phyloP scores from a whole-genome alignment of 2,329 filamentous ascomycete genomes.

The Phyllosticta ampelicida region DNA sequence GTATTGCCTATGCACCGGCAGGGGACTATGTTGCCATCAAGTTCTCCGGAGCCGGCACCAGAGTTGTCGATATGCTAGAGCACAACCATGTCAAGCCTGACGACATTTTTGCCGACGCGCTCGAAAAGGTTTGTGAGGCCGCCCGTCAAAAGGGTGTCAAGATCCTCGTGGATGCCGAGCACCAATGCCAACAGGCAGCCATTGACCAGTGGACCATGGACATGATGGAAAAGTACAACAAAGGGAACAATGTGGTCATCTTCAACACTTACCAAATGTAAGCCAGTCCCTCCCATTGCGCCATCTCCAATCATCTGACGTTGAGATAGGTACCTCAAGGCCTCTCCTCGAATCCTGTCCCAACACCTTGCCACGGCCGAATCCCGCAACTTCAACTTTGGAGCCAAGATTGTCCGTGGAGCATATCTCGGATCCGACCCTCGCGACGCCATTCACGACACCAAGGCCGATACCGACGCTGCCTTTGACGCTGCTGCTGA shows the following conservation, averaged over 20 bases:
- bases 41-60: slow-evolving; percentile 10
- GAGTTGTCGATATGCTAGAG: slow-evolving; percentile 26
- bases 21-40: slow-evolving; percentile 43
- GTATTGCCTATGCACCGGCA: slow-evolving; percentile 41
- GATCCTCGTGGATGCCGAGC: slow-evolving; percentile 44
- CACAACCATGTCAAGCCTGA: slow-evolving; percentile 28
- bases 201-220: slow-evolving; percentile 45
- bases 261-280: slow-evolving; percentile 53
- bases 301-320: neutral
- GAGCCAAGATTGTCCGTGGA: slow-evolving; percentile 47
- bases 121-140: slow-evolving; percentile 34
- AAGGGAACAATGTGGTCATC: slow-evolving; percentile 44
- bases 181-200: slow-evolving; percentile 40
- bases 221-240: slow-evolving; percentile 44
- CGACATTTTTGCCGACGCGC: slow-evolving; percentile 30
- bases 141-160: slow-evolving; percentile 34
- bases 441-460: slow-evolving; percentile 41
- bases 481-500: slow-evolving; percentile 60
- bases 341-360: slow-evolving; percentile 31
- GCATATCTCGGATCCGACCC: slow-evolving; percentile 45
- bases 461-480: slow-evolving; percentile 43
- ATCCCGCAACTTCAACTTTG: slow-evolving; percentile 41
- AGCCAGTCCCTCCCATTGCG: neutral
- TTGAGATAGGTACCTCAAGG: slow-evolving; percentile 38
- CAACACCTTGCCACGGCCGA: slow-evolving; percentile 37